phyloP scores from a whole-genome alignment of 805 yeast species.

The Priceomyces castillae region DNA sequence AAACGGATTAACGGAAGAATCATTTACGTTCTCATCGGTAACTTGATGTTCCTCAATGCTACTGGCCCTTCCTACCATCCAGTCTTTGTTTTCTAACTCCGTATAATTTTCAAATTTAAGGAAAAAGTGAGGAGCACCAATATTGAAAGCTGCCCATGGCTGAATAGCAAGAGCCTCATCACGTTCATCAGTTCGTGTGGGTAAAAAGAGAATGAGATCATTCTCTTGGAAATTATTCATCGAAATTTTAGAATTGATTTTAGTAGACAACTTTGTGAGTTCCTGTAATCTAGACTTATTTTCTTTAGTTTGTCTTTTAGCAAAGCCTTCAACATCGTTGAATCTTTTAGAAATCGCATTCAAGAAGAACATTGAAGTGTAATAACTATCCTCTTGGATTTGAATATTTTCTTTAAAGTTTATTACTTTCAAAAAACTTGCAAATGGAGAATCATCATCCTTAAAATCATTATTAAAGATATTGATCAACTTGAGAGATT shows the following conservation, averaged over 20 bases:
- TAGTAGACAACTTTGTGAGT: constrained; percentile 33
- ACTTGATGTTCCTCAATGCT: constrained; percentile 56
- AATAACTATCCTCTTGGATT: constrained; percentile 19
- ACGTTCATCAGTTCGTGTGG: constrained; percentile 54
- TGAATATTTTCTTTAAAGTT: constrained; percentile 29
- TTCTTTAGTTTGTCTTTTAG: constrained; percentile 79
- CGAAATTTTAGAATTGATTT: constrained; percentile 53
- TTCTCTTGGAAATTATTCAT: constrained; percentile 64
- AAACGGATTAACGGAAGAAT: constrained; percentile 55
- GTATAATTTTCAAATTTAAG: constrained; percentile 43
- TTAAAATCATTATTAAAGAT: constrained; percentile 18
- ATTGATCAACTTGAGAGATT: constrained; percentile 15
- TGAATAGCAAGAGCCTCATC: constrained; percentile 25
- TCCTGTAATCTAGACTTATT: constrained; percentile 52
- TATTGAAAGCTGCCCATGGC: constrained; percentile 95
- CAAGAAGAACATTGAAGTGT: constrained; percentile 28
- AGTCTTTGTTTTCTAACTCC: constrained; percentile 53
- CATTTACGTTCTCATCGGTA: constrained; percentile 38
- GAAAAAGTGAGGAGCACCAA: constrained; percentile 83
- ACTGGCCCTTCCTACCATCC: constrained; percentile 74
- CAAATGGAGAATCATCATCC: constrained; percentile 13
- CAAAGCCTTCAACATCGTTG: constrained; percentile 84
- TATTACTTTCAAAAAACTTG: constrained; percentile 18
- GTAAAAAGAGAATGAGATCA: constrained; percentile 82
- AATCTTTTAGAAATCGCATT: constrained; percentile 66